Base-by-base conservation (phyloP, 352 stramenopile genomes). In the Phytophthora hybrid region DNA sequence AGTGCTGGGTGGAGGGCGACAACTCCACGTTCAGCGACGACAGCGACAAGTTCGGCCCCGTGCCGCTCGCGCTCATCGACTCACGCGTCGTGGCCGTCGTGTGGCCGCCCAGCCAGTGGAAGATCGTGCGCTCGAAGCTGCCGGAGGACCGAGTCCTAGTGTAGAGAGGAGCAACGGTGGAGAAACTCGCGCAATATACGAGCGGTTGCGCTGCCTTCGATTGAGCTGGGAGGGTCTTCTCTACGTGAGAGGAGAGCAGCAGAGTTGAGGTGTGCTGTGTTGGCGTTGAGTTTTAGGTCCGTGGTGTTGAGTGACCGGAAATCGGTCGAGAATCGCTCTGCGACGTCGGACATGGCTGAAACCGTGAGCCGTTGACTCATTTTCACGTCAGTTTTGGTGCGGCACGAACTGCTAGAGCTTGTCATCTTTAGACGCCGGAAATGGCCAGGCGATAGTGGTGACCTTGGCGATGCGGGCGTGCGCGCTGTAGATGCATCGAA, bases 1-100 rank as follows among this genome's bases (percentile, higher is more conserved):
- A 92, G 74, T 97, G 90, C 79, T 97, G 90, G 90, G 79, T 97
- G 47, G 88, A 97, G 58, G 88, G 90, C 47, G 90, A 96, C 76
- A 94, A 93, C 71, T 65, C 79, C 2, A 78, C 72, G 46, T 88
- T 90, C 69, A 94, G 87, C 71, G 88, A 94, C 71, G 87, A 94
- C 77, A 95, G 88, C 77, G 82, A 93, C 67, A 67, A 73, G 58
- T 95, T 93, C 63, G 90, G 90, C 3, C 73, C 83, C 41, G 86
- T 96, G 55, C 90, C 90, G 51, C 81, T 96, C 31, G 90, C 90
- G 51, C 83, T 96, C 49, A 93, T 96, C 66, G 80, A 96, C 61
- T 84, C 88, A 32, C 81, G 88, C 46, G 88, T 96, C 11, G 54
- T 93, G 39, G 90, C 85, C 18, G 82, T 96, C n/a, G 68, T 96